These are phyloP conservation scores for Pelomyxa schiedti DNA, from an alignment of 78 protist species.

Conservation along the genomic window DNA sequence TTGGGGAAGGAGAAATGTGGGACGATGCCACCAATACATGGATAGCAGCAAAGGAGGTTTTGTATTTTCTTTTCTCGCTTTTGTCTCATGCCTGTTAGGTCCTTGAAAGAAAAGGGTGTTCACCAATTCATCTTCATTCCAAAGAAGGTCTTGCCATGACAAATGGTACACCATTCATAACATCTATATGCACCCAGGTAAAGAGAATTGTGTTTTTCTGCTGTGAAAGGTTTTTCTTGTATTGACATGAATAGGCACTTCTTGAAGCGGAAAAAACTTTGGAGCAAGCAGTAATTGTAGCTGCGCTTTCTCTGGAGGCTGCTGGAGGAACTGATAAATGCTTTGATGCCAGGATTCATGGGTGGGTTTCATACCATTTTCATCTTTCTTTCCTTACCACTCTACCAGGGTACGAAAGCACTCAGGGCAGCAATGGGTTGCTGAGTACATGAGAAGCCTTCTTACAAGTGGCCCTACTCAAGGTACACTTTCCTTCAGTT, in stretches of 20 bases:
- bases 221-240: background rate
- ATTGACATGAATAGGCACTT: no score
- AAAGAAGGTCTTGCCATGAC: conserved; percentile 86
- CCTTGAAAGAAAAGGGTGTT: background rate
- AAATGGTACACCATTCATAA: conserved; percentile 85
- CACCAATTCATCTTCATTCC: conserved; percentile 39
- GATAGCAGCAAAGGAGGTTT: background rate
- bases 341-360: conserved; percentile 46
- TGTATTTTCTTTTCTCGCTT: background rate
- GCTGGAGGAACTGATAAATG: conserved; percentile 48
- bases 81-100: conserved; percentile 4
- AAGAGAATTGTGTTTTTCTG: conserved; percentile 28
- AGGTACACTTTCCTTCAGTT: no score
- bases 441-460: conserved; percentile 28
- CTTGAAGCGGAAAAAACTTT: background rate
- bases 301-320: conserved; percentile 77
- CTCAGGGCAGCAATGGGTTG: conserved; percentile 57
- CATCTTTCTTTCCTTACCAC: no score
- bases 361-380: no score
- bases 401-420: conserved; percentile 75
- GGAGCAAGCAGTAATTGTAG: no score
- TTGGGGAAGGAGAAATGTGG: conserved; percentile 65
- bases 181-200: conserved; percentile 53
- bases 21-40: conserved; percentile 3
- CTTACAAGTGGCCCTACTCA: conserved; percentile 6